Base-by-base conservation (phyloP, 495 filamentous ascomycete genomes). In the Barbatosphaeria neglecta region DNA sequence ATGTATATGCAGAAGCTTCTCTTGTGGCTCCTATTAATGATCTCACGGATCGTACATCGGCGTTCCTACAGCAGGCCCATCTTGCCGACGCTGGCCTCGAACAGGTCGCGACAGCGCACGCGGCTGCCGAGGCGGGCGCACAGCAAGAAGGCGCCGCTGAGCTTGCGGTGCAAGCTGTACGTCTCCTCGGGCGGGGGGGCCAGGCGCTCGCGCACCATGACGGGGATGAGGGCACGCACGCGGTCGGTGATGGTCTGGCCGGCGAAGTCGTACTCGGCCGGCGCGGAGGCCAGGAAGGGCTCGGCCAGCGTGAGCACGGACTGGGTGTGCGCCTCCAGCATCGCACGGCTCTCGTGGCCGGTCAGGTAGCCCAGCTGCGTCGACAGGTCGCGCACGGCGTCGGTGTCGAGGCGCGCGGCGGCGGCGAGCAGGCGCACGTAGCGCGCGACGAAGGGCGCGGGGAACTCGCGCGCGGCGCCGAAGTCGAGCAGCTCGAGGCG, bases 171-270 rank as follows among this genome's bases (percentile, higher is more conserved):
- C 60, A 98, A 60, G 62, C 85, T 90, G 56, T 98, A 98, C 49
- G 93, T 98, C 73, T 98, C 92, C 68, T 98, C 93, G 0, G 92
- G 92, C 35, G 93, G 92, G 13, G 93, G 92, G 9, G 84, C 77
- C 31, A 98, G 62, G 19, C 92, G 65, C 69, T 97, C 92, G 41
- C 77, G 75, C 24, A 98, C 70, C 93, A 97, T 98, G 24, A 92
- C 63, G 7, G 90, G 92, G 53, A 98, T 97, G 19, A 92, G 71
- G 13, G 63, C 77, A 49, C 85, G 79, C 22, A 98, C 89, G 10
- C 92, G 72, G 47, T 95, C 90, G 6, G 92, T 98, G 46, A 98
- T 95, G 9, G 89, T 98, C 73, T 98, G 92, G 51, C 89, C 80
- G 24, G 71, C 66, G 62, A 98, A 98, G 56, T 98, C 87, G 58